Base-by-base conservation (phyloP, 768 basidiomycete species). In the Lactarius evosmus region DNA sequence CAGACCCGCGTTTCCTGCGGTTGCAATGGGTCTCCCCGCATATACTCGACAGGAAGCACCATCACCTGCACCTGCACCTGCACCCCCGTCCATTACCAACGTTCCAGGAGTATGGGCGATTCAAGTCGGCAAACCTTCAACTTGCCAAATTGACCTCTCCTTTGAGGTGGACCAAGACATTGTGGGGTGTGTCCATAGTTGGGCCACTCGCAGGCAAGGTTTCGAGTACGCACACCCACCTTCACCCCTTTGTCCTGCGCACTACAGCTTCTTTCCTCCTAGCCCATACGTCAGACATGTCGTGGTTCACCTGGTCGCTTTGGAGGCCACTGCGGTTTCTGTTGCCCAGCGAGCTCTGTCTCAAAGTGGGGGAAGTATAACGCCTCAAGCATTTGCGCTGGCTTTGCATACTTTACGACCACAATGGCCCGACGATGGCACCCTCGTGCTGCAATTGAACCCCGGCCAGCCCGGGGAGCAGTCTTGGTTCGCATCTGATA, bases 91-190 rank as follows among this genome's bases (percentile, higher is more conserved):
- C 34, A 14, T 46, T 6, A 27, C 58, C 29, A 52, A 44, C 5
- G 55, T 61, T 14, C 67, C 65, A 7, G 67, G 61, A 17, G 52
- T 68, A 25, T 68, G 65, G 67, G 56, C 56, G 14, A 61, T 62
- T 30, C 57, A 61, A 33, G 51, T 66, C 16, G 67, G 67, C 9
- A 61, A 62, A 25, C 64, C 56, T 49, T 66, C 56, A 25, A 38
- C 19, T 29, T 49, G 57, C 33, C 50, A 66, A 27, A 41, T 32
- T 6, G 57, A 62, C 4, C n/a, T 60, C 3, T 19, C 49, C 16
- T 68, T 68, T 33, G 58, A 29, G 29, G 58, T 68, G 7, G 65
- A 68, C 40, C 55, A 56, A 36, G 53, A 59, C 41, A 68, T 57
- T 9, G 61, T 44, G 16, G 58, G 2, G 30, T 62, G 58, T 8